Conservation (phyloP, 495 filamentous ascomycete species). For the Penicillium lagena region DNA sequence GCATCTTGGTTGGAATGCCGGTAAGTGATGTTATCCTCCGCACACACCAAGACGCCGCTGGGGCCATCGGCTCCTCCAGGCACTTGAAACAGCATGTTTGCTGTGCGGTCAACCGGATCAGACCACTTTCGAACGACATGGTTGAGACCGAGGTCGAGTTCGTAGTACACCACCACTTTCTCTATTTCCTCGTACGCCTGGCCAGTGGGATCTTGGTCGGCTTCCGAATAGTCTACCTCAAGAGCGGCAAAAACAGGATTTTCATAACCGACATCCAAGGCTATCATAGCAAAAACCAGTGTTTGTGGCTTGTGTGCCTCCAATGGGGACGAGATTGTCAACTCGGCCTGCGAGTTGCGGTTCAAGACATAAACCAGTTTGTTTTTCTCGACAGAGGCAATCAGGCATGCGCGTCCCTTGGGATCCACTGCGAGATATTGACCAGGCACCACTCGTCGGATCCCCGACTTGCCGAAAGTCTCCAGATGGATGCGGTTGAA, state of each 20-base stretch:
- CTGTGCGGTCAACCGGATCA: slow-evolving; percentile 84
- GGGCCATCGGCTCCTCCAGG: slow-evolving; percentile 91
- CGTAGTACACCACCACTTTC: slow-evolving; percentile 92
- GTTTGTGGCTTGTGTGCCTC: slow-evolving; percentile 96
- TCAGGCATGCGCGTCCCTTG: slow-evolving; percentile 88
- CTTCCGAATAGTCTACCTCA: slow-evolving; percentile 87
- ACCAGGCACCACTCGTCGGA: slow-evolving; percentile 87
- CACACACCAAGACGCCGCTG: slow-evolving; percentile 90
- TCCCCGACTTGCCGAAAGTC: slow-evolving; percentile 97
- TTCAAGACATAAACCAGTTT: slow-evolving; percentile 99
- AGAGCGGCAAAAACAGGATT: slow-evolving; percentile 94
- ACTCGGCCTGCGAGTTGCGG: slow-evolving; percentile 85
- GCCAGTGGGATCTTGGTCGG: slow-evolving; percentile 85
- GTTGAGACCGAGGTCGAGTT: slow-evolving; percentile 92
- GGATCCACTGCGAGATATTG: slow-evolving; percentile 94
- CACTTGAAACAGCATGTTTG: slow-evolving; percentile 88
- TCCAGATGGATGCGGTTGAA: slow-evolving; percentile 89
- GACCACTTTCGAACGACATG: slow-evolving; percentile 96
- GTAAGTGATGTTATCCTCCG: slow-evolving; percentile 91
- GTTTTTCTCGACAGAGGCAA: slow-evolving; percentile 95
- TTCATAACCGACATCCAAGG: slow-evolving; percentile 90
- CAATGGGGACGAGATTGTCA: slow-evolving; percentile 95
- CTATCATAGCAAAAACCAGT: slow-evolving; percentile 77
- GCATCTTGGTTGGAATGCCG: slow-evolving; percentile 86
- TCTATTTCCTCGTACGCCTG: slow-evolving; percentile 74